phyloP scores from a whole-genome alignment of 768 basidiomycete species.

The Lactifluus echinatus region DNA sequence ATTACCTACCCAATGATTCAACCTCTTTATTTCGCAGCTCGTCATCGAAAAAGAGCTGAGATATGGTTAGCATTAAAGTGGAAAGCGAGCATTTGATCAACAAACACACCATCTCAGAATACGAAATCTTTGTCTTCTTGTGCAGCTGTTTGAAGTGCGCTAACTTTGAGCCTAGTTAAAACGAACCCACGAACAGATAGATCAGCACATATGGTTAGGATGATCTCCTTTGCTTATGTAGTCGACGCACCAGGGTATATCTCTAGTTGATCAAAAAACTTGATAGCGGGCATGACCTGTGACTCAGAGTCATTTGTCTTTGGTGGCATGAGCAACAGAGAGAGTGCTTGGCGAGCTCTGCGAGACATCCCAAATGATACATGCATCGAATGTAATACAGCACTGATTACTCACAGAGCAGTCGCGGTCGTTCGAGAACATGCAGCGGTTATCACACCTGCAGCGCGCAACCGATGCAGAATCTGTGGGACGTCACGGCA shows the following conservation, averaged over 20 bases:
- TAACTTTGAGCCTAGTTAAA: conserved; percentile 60
- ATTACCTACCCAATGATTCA: conserved; percentile 34
- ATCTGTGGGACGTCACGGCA: conserved; percentile 73
- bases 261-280: conserved; percentile 62
- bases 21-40: conserved; percentile 12
- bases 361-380: conserved; percentile 28
- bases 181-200: background rate
- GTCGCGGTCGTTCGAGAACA: conserved; percentile 68
- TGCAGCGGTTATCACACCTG: conserved; percentile 51
- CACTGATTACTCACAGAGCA: conserved; percentile 43
- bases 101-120: conserved; percentile 61
- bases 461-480: conserved; percentile 45
- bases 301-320: conserved; percentile 26
- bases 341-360: conserved; percentile 70
- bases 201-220: background rate
- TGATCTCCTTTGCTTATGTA: background rate
- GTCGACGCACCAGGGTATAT: conserved; percentile 57
- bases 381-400: background rate
- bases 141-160: conserved; percentile 33
- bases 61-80: background rate
- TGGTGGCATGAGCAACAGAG: conserved; percentile 46
- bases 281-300: conserved; percentile 38
- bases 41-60: conserved; percentile 12
- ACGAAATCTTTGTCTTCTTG: conserved; percentile 64
- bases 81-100: background rate